These are phyloP conservation scores for Chlorella variabilis DNA, from an alignment of 163 green algal genomes.

Conservation along the genomic window DNA sequence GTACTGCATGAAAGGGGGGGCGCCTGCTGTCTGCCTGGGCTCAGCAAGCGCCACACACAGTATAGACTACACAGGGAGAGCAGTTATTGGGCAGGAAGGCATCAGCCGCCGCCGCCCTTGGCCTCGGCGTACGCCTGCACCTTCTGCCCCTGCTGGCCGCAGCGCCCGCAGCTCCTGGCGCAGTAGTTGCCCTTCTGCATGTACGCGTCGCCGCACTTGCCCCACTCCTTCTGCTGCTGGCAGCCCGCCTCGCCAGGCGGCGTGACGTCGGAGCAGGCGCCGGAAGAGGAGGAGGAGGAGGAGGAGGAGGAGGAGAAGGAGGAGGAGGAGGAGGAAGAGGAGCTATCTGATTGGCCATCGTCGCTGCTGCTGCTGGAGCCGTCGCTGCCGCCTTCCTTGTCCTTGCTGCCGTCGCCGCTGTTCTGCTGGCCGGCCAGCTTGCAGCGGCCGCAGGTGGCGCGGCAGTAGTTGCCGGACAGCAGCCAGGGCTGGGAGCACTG, in stretches of 20 bases:
- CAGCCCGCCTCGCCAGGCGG: conserved; percentile 29
- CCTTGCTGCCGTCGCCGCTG: not conserved
- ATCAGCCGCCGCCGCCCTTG: no score
- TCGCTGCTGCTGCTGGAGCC: not conserved
- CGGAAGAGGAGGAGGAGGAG: not conserved
- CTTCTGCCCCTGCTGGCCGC: conserved; percentile 17
- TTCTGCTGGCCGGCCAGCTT: not conserved
- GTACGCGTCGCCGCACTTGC: conserved; percentile 59
- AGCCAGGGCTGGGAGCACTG: conserved; percentile 65
- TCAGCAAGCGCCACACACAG: no score
- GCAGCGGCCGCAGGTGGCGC: conserved; percentile 61
- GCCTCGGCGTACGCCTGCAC: not conserved
- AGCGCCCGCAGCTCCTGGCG: conserved; percentile 56
- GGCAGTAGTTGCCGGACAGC: conserved; percentile 60
- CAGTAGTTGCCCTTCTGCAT: conserved; percentile 59
- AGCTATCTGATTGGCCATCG: no score
- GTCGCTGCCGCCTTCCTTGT: not conserved
- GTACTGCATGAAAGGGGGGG: no score
- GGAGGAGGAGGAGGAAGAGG: not conserved
- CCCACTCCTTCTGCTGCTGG: conserved; percentile 54
- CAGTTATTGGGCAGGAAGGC: no score
- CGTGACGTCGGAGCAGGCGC: conserved; percentile 18
- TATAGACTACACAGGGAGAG: no score
- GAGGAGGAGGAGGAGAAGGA: not conserved
- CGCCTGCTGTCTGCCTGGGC: no score